Base-by-base conservation (phyloP, 2,329 filamentous ascomycete species). In the Pseudocercospora fijiensis region DNA sequence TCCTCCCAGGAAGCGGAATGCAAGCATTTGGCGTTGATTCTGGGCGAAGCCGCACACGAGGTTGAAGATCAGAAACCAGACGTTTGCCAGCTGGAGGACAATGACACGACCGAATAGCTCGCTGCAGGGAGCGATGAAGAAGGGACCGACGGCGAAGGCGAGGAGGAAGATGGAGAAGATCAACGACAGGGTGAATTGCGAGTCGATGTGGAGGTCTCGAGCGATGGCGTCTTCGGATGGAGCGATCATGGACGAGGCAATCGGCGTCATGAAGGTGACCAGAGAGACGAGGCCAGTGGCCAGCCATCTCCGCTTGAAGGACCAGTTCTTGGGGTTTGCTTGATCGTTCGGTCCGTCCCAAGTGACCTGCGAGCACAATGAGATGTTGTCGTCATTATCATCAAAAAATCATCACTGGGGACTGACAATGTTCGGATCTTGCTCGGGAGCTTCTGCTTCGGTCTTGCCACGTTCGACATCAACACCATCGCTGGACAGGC, bases 281-380 rank as follows among this genome's bases (percentile, higher is more conserved):
- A 69, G 71, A 3, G 73, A 75, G 8, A 74, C 70, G 7, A 72
- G 65, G 4, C 78, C 64, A 0, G 77, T 78, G 1, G 76, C 76
- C 8, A 76, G 74, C 79, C 79, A 81, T 69, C 80, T 79, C 7
- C 76, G 69, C 51, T 72, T 73, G 30, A 60, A 67, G 72, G 71
- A 67, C 79, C 79, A 81, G 55, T 80, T 80, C 61, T 79, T 79
- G 0, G 80, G 80, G 57, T 81, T 81, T 26, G 71, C 71, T 6
- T 75, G 77, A 62, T 82, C 80, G 24, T 79, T 70, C 3, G 76
- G 70, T 1, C 75, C 74, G 57, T 81, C 77, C 79, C 79, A 81
- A 4, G 75, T 76, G 1, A 81, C 66, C 76, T 64, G 28, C 20
- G 2, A 6, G 16, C 18, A 16, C n/a, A n/a, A n/a, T n/a, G n/a